These are phyloP conservation scores for Globisporangium carolinianum DNA, from an alignment of 352 stramenopile species.

Conservation along the genomic window DNA sequence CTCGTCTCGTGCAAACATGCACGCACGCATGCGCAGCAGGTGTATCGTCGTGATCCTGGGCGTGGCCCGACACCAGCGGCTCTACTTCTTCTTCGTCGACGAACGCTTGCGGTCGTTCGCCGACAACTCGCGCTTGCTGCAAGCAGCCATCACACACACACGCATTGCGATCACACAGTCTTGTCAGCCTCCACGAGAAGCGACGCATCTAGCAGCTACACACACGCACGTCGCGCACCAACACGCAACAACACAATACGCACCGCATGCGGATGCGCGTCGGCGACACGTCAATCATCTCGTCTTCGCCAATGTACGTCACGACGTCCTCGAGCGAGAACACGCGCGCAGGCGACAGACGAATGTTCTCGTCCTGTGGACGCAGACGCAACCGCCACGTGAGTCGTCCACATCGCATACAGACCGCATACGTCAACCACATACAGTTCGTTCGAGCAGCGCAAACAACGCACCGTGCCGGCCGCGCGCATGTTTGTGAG, in stretches of 20 bases:
- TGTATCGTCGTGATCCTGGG: too few relatives aligned
- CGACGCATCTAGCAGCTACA: neutral
- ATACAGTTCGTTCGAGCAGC: neutral
- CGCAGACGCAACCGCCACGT: neutral
- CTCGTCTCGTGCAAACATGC: too few relatives aligned
- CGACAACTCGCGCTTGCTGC: conserved; percentile 60
- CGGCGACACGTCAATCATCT: conserved; percentile 98
- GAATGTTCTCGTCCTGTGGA: conserved; percentile 91
- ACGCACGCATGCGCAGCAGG: too few relatives aligned
- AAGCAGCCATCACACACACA: neutral
- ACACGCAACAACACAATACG: conserved; percentile 2
- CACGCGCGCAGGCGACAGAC: conserved; percentile 86
- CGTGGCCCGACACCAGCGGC: too few relatives aligned
- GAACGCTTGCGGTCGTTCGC: conserved; percentile 54
- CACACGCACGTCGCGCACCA: neutral
- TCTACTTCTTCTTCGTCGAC: conserved; percentile 52
- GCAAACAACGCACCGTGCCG: conserved; percentile 42
- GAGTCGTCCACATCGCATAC: neutral
- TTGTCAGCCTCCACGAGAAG: too few relatives aligned
- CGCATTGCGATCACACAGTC: too few relatives aligned
- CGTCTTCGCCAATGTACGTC: conserved; percentile 96
- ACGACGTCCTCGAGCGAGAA: conserved; percentile 98
- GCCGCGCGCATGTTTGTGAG: conserved; percentile 95
- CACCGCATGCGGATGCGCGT: conserved; percentile 88
- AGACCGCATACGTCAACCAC: neutral